Evolutionary conservation across 192 early-diverging fungal species (phyloP).

Genomic region (Piromyces finnis): DNA sequence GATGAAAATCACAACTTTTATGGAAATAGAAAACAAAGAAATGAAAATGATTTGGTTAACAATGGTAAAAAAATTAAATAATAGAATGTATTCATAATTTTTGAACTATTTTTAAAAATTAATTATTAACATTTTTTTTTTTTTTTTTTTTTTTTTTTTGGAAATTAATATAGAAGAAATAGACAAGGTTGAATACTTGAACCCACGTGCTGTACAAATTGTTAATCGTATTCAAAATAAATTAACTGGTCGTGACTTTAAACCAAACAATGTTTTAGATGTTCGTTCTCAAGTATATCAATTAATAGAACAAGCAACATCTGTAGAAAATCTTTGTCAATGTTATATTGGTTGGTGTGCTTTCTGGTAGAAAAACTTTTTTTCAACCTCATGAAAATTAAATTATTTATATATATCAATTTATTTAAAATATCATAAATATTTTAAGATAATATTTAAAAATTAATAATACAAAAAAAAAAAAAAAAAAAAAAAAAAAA

Average conservation of each 20-base stretch:
- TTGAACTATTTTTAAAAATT: slow-evolving; percentile 1
- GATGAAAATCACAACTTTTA: slow-evolving; percentile 10
- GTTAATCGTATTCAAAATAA: slow-evolving; percentile 85
- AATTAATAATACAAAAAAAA: too few relatives aligned
- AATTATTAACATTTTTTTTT: too few relatives aligned
- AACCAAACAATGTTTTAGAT: slow-evolving; percentile 53
- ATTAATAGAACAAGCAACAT: slow-evolving; percentile 75
- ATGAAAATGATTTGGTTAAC: slow-evolving; percentile 25
- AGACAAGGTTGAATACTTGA: slow-evolving; percentile 42
- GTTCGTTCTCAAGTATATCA: slow-evolving; percentile 73
- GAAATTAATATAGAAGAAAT: slow-evolving; percentile 2
- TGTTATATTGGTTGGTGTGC: slow-evolving; percentile 45
- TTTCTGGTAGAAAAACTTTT: slow-evolving; percentile 19
- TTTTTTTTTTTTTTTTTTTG: too few relatives aligned
- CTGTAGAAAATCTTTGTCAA: slow-evolving; percentile 75
- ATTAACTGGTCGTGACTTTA: slow-evolving; percentile 83
- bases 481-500: too few relatives aligned
- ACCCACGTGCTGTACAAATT: slow-evolving; percentile 62
- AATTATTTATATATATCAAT: too few relatives aligned
- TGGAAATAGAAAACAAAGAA: slow-evolving; percentile 22
- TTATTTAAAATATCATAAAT: too few relatives aligned
- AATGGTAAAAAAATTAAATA: slow-evolving; percentile 1
- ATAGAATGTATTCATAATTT: neutral
- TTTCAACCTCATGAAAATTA: too few relatives aligned
- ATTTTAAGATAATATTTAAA: too few relatives aligned